Base-by-base conservation (phyloP, 2,329 filamentous ascomycete genomes). In the Phoma sp. region DNA sequence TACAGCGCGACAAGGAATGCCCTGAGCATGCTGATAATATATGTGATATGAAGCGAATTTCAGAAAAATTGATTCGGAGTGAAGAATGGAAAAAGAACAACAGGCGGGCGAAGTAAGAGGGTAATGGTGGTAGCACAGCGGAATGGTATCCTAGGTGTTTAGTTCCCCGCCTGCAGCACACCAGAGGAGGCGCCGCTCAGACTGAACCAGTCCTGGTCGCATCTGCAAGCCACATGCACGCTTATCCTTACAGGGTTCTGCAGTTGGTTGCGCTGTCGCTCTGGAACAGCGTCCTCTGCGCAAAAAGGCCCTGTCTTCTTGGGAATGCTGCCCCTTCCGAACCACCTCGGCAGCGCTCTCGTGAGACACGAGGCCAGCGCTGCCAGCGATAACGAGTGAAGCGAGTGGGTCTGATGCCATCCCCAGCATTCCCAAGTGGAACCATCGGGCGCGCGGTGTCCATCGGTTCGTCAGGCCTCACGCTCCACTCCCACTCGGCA, bases 181-280 rank as follows among this genome's bases (percentile, higher is more conserved):
- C 61, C 57, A 67, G 63, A 67, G 68, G 63, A 67, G 68, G 64
- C 69, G 67, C 65, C 65, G 65, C 65, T 61, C 61, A 62, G 47
- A 55, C 57, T 60, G 55, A 68, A 56, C 59, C 64, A 66, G 45
- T 61, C 54, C 52, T 62, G 59, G 58, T 59, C 62, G 60, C 47
- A 27, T 55, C 60, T 68, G 68, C 68, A 70, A 57, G 67, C 69
- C 67, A 58, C 61, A 57, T 68, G 66, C 68, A 66, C 61, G 59
- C 61, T 62, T 56, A 57, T 58, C 38, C 53, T 52, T 47, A 62
- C 52, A 58, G 55, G 49, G 45, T 47, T 40, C 33, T 58, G 49
- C 62, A 57, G 59, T 64, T 68, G 64, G 66, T 32, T 55, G 41
- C 38, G 42, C 55, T 51, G 62, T 38, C 52, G 57, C 60, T 18